These are phyloP conservation scores for Omphalotus olearius DNA, from an alignment of 1,284 basidiomycete genomes.

Conservation along the genomic window DNA sequence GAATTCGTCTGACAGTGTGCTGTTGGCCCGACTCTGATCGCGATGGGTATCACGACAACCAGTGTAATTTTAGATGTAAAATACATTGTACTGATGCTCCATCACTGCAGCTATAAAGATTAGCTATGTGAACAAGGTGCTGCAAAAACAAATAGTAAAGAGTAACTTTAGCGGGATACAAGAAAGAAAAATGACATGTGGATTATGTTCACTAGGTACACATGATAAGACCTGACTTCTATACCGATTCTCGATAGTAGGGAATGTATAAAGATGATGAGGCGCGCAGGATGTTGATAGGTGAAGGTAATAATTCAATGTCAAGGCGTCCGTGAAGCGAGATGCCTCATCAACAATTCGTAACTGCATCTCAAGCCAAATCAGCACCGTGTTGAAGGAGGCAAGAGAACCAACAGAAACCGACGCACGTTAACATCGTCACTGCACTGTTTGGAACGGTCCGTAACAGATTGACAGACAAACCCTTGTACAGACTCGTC, in stretches of 20 bases:
- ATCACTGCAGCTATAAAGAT: too few species aligned
- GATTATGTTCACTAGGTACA: background rate
- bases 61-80: too few species aligned
- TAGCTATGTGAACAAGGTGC: too few species aligned
- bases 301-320: background rate
- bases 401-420: constrained; percentile 2
- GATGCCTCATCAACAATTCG: constrained; percentile 64
- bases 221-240: background rate
- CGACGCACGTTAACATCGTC: constrained; percentile 88
- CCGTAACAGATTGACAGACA: constrained; percentile 86
- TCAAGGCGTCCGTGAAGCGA: constrained; percentile 31
- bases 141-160: background rate
- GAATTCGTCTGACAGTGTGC: background rate
- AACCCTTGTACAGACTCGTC: constrained; percentile 83
- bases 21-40: background rate
- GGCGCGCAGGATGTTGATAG: background rate
- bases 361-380: constrained; percentile 36
- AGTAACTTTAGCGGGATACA: background rate
- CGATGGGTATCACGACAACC: too few species aligned
- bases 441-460: constrained; percentile 94
- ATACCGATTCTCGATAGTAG: background rate
- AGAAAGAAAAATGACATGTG: background rate
- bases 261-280: background rate
- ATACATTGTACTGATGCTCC: too few species aligned
- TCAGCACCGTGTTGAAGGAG: constrained; percentile 3